Base-by-base conservation (phyloP, 192 early-diverging fungal species). In the Dissophora ornata region DNA sequence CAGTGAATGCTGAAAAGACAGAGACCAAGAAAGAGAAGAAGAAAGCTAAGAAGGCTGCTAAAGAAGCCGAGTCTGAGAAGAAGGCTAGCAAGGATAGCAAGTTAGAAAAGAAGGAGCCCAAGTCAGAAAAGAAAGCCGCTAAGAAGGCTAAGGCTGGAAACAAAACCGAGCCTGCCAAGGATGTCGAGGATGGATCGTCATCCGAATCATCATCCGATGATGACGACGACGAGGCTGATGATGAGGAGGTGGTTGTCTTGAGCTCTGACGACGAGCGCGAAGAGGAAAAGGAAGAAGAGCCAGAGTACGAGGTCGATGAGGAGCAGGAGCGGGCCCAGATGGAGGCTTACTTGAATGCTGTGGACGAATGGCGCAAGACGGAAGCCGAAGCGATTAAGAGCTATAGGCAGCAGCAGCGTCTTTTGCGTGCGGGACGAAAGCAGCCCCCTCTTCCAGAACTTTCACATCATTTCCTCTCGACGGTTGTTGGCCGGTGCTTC, bases 391-490 rank as follows among this genome's bases (percentile, higher is more conserved):
- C 63, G 30, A 50, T 57, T 55, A 79, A 54, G 16, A 71, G 42
- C 13, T 48, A 62, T 38, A 60, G 46, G 54, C 40, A n/a, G 19
- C 45, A 73, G 22, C 65, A 58, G 30, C 64, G 64, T 18, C 56
- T 60, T 26, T 40, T 51, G 25, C 58, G 56, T 16, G 53, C 46
- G 11, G 73, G 63, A 24, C 63, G 58, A n/a, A 62, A 62, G 54
- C 63, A 52, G 2, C 45, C 57, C 0, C 64, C 73, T 32, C 58
- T 51, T 2, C 59, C 79, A 33, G 79, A 80, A 26, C 59, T 83
- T 13, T 84, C 83, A 5, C 67, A 84, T 62, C 78, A 67, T 38
- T 79, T 80, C 54, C 44, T 81, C 24, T 55, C 57, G 2, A 62
- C 60, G 19, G 80, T 83, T 15, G 47, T 81, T 15, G 55, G 53